These are phyloP conservation scores for Pleurotus citrinopileatus DNA, from an alignment of 768 basidiomycete species.

Conservation along the genomic window DNA sequence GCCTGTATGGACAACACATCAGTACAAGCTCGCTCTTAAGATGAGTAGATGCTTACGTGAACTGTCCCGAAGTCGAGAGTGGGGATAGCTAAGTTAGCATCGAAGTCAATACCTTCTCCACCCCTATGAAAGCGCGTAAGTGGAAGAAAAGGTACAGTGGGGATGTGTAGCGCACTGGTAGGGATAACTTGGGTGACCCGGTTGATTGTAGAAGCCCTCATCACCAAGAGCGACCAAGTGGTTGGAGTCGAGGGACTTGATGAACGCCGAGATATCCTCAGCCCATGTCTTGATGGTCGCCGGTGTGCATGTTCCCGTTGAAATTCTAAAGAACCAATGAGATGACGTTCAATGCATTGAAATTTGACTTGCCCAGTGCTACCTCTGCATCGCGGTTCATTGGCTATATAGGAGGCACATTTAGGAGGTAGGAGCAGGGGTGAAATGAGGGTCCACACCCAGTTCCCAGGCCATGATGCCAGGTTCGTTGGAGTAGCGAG, in stretches of 20 bases:
- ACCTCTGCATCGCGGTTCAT: slow-evolving; percentile 18
- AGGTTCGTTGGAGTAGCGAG: slow-evolving; percentile 26
- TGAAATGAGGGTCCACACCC: slow-evolving; percentile 23
- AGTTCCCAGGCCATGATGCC: slow-evolving; percentile 27
- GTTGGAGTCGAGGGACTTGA: slow-evolving; percentile 29
- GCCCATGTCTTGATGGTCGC: slow-evolving; percentile 27
- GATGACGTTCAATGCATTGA: slow-evolving; percentile 1
- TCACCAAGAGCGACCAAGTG: slow-evolving; percentile 50
- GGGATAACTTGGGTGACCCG: slow-evolving; percentile 43
- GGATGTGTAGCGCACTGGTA: slow-evolving; percentile 52
- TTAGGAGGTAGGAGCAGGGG: slow-evolving; percentile 13
- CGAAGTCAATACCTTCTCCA: slow-evolving; percentile 59
- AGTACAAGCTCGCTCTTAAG: no score
- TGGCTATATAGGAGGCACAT: slow-evolving; percentile 15
- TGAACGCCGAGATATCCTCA: slow-evolving; percentile 22
- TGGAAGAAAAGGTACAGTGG: neutral
- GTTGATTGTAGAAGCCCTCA: slow-evolving; percentile 61
- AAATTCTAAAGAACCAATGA: slow-evolving; percentile 19
- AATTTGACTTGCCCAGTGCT: slow-evolving; percentile 11
- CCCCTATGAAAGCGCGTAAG: slow-evolving; percentile 31
- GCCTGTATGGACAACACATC: no score
- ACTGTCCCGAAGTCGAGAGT: slow-evolving; percentile 67
- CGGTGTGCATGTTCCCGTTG: slow-evolving; percentile 31
- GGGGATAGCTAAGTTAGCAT: slow-evolving; percentile 50
- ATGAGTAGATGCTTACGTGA: slow-evolving; percentile 59